phyloP scores from a whole-genome alignment of 805 yeast species.

The Geotrichum ghanense region DNA sequence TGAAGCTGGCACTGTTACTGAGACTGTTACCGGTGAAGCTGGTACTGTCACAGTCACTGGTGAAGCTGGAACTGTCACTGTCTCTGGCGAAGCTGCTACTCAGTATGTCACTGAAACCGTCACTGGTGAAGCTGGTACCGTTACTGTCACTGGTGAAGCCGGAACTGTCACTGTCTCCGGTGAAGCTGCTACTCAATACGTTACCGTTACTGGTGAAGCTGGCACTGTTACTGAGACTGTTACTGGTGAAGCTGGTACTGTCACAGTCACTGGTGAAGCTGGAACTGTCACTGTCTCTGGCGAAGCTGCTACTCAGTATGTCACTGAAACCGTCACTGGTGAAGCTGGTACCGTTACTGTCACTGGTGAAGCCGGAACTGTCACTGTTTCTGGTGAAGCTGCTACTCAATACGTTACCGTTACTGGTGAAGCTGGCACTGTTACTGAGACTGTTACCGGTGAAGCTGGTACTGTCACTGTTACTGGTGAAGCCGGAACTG shows the following conservation, averaged over 20 bases:
- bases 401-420: constrained; percentile 8
- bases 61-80: constrained; percentile 10
- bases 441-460: constrained; percentile 12
- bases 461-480: constrained; percentile 9
- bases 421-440: constrained; percentile 6
- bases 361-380: too few relatives aligned
- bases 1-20: constrained; percentile 8
- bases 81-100: constrained; percentile 11
- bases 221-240: constrained; percentile 7
- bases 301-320: constrained; percentile 11
- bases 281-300: constrained; percentile 9
- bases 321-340: constrained; percentile 6
- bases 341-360: constrained; percentile 9
- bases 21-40: too few relatives aligned
- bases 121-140: constrained; percentile 6
- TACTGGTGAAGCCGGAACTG: not conserved
- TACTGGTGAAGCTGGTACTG: not conserved
- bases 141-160: too few relatives aligned
- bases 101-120: constrained; percentile 8
- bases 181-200: too few relatives aligned
- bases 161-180: constrained; percentile 9
- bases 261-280: constrained; percentile 6
- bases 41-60: constrained; percentile 9
- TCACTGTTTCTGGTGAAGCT: constrained; percentile 10
- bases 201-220: constrained; percentile 13